Evolutionary conservation across 176 grass and related monocot genomes (phyloP).

Genomic region (Raddia distichophylla): DNA sequence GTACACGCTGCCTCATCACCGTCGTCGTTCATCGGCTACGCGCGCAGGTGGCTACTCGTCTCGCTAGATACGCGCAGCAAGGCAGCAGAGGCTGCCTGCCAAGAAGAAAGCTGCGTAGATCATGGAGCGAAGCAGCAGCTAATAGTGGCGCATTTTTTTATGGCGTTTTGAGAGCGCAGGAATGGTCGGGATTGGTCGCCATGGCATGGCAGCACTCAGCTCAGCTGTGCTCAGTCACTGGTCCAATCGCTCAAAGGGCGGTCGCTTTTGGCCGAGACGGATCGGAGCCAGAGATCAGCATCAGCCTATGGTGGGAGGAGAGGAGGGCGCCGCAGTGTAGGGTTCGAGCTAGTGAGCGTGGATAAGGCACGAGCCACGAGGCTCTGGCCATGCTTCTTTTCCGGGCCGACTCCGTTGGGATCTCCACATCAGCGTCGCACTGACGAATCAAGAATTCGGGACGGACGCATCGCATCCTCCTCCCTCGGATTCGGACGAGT

Average conservation of each 20-base stretch:
- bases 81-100: background rate
- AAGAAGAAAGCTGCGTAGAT: background rate
- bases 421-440: background rate
- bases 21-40: background rate
- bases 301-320: background rate
- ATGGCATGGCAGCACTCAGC: background rate
- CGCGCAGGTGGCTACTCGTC: background rate
- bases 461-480: too few species aligned
- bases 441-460: background rate
- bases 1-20: too few species aligned
- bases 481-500: background rate
- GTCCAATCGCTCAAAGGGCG: conserved; percentile 28
- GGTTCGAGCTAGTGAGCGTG: background rate
- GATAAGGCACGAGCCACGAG: conserved; percentile 4
- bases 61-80: background rate
- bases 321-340: background rate
- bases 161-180: background rate
- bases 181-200: background rate
- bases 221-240: background rate
- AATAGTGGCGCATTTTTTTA: background rate
- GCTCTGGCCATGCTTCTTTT: background rate
- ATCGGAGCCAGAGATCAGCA: conserved; percentile 12
- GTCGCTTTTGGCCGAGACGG: conserved; percentile 22
- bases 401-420: background rate
- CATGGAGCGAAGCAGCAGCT: background rate